These are phyloP conservation scores for Aspergillus sp. DNA, from an alignment of 2,329 filamentous ascomycete genomes.

Conservation along the genomic window DNA sequence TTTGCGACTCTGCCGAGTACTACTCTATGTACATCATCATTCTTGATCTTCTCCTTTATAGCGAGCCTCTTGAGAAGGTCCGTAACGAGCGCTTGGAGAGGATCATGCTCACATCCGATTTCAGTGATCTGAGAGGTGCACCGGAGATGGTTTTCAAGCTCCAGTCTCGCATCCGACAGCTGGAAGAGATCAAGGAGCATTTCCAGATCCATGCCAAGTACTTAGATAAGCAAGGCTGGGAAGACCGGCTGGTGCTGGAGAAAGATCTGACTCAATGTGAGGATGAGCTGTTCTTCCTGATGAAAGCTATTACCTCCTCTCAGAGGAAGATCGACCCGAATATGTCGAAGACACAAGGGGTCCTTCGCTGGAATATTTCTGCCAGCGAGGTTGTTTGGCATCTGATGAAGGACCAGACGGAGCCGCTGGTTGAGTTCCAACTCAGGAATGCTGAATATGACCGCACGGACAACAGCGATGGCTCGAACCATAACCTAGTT, in stretches of 20 bases:
- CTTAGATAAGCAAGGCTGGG: slow-evolving; percentile 86
- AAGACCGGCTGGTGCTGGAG: slow-evolving; percentile 85
- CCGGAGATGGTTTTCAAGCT: slow-evolving; percentile 89
- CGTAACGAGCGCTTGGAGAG: slow-evolving; percentile 92
- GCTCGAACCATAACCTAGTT: slow-evolving; percentile 90
- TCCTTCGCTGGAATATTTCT: slow-evolving; percentile 91
- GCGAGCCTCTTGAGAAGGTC: slow-evolving; percentile 95
- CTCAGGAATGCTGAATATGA: slow-evolving; percentile 89
- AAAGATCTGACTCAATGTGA: slow-evolving; percentile 86
- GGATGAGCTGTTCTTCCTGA: slow-evolving; percentile 98
- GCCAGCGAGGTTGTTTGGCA: slow-evolving; percentile 97
- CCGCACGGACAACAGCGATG: slow-evolving; percentile 93
- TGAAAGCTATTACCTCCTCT: slow-evolving; percentile 98
- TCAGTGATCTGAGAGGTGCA: slow-evolving; percentile 91
- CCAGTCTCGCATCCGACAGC: slow-evolving; percentile 87
- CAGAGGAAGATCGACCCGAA: slow-evolving; percentile 75
- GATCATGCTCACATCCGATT: slow-evolving; percentile 98
- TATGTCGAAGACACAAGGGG: slow-evolving; percentile 70
- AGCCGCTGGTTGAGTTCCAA: slow-evolving; percentile 90
- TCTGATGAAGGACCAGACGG: slow-evolving; percentile 80
- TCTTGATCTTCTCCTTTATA: slow-evolving; percentile 92
- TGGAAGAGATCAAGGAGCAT: slow-evolving; percentile 94
- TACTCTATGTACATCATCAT: slow-evolving; percentile 99
- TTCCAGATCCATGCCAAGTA: slow-evolving; percentile 91
- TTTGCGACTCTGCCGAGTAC: slow-evolving; percentile 96